phyloP scores from a whole-genome alignment of 768 basidiomycete species.

The Lenzites betulinus region DNA sequence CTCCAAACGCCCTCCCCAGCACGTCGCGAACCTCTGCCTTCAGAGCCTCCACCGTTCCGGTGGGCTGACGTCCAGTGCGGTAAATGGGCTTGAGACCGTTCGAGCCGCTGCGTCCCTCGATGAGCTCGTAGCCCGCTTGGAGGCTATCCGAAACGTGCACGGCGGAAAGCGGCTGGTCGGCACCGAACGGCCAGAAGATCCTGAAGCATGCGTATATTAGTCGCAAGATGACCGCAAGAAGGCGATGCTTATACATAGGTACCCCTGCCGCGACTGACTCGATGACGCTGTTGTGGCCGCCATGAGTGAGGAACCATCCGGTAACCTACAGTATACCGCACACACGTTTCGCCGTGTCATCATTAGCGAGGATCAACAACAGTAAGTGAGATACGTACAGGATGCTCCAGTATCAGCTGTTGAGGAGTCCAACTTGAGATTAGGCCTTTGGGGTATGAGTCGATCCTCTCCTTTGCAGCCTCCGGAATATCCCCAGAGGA shows the following conservation, averaged over 20 bases:
- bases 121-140: conserved; percentile 28
- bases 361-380: too few relatives aligned
- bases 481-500: conserved; percentile 18
- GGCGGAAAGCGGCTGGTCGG: conserved; percentile 26
- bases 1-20: conserved; percentile 19
- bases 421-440: conserved; percentile 29
- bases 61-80: conserved; percentile 15
- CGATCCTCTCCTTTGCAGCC: conserved; percentile 17
- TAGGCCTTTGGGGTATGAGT: conserved; percentile 22
- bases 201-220: too few relatives aligned
- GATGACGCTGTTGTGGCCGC: conserved; percentile 28
- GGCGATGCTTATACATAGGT: conserved; percentile 17
- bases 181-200: conserved; percentile 30
- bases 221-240: too few relatives aligned
- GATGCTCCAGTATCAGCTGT: conserved; percentile 27
- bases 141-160: conserved; percentile 24
- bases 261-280: conserved; percentile 26
- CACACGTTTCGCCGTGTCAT: too few relatives aligned
- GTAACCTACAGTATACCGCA: too few relatives aligned
- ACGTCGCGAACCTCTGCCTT: conserved; percentile 16
- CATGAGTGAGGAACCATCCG: conserved; percentile 32
- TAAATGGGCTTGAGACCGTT: conserved; percentile 18
- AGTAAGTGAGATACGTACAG: conserved; percentile 2
- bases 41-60: conserved; percentile 23
- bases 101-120: conserved; percentile 25